Percentiles rank a stretch among this genome's conserved stretches.
Evolutionary conservation across 1,139 yeast genomes (phyloP).

Genomic region (Saccharomyces hybrid): DNA sequence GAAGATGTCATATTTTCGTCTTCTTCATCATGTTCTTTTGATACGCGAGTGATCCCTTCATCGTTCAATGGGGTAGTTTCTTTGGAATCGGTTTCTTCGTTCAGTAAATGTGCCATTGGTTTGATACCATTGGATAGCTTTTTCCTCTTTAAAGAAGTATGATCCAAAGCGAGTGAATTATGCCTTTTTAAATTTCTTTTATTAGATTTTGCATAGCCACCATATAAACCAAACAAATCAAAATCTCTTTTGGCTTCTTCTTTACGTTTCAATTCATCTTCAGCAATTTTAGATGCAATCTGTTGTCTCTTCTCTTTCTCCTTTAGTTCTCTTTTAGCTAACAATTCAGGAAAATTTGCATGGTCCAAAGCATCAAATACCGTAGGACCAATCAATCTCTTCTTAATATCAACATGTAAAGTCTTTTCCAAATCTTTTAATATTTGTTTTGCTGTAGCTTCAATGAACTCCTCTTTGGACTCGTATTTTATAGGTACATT

Average conservation of each 20-base stretch:
- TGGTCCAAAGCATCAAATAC: conserved; percentile 57
- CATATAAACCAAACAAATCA: conserved; percentile 29
- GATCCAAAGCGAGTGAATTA: conserved; percentile 6
- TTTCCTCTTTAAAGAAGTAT: conserved; percentile 8
- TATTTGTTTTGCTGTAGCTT: conserved; percentile 45
- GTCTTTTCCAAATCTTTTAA: conserved; percentile 57
- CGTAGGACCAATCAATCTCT: conserved; percentile 64
- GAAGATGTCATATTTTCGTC: conserved; percentile 3
- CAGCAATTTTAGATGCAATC: conserved; percentile 19
- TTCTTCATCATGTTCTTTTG: conserved; percentile 11
- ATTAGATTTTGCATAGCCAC: conserved; percentile 17
- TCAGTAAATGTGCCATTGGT: conserved; percentile 70
- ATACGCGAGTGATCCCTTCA: conserved; percentile 26
- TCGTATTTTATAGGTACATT: conserved; percentile 10
- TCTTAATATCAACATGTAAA: conserved; percentile 65
- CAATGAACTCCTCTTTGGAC: conserved; percentile 32
- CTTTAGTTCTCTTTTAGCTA: conserved; percentile 38
- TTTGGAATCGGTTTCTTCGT: conserved; percentile 38
- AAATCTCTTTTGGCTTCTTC: conserved; percentile 20
- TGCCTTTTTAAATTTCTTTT: conserved; percentile 18
- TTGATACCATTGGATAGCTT: conserved; percentile 13
- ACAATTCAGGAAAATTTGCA: conserved; percentile 47
- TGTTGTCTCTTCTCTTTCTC: conserved; percentile 26
- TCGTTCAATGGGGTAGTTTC: conserved; percentile 33
- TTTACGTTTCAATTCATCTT: conserved; percentile 1